Evolutionary conservation across 768 basidiomycete species (phyloP), one percentile per base, ranked within the genome.

Genomic region (Russula virescens): DNA sequence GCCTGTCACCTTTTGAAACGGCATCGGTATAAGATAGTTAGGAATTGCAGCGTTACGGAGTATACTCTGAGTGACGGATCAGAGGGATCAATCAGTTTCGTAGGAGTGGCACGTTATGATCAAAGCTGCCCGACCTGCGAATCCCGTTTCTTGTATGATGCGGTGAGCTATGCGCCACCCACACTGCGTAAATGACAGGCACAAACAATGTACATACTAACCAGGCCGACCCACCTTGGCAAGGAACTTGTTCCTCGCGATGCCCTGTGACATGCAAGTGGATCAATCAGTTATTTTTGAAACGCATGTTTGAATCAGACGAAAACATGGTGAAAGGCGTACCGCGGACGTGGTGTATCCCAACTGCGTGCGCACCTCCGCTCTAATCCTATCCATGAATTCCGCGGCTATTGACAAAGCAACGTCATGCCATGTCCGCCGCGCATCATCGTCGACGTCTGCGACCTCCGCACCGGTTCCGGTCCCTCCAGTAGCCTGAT

Each of bases 341-440:
- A 94, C 94, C 14, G 94, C 94, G 55, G 92, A 94, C 47, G 88
- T 93, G n/a, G 92, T 94, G 70, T 99, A 99, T 18, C 93, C 90
- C 31, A 98, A 79, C 68, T 83, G 80, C 26, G 76, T 74, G 55
- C 79, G 78, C 10, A 98, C 84, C 55, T 86, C 83, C 56, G 78
- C 77, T 66, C 94, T 79, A 49, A 89, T 81, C 60, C 81, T 84
- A n/a, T 76, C 74, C 86, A 97, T 94, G 31, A 95, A 71, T 69
- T 91, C 91, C 3, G 94, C 93, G 2, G 86, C 95, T 51, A 98
- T 85, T 5, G 88, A 88, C 28, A 99, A 74, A 0, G 92, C 93
- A 47, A 97, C 82, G 73, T 98, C 96, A 65, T 94, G 91, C 97
- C 97, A 98, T 13, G 89, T 91, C 2, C 72, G 72, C 1, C 69